Evolutionary conservation across 2,329 filamentous ascomycete species (phyloP).

Genomic region (Colletotrichum ledebouriae): DNA sequence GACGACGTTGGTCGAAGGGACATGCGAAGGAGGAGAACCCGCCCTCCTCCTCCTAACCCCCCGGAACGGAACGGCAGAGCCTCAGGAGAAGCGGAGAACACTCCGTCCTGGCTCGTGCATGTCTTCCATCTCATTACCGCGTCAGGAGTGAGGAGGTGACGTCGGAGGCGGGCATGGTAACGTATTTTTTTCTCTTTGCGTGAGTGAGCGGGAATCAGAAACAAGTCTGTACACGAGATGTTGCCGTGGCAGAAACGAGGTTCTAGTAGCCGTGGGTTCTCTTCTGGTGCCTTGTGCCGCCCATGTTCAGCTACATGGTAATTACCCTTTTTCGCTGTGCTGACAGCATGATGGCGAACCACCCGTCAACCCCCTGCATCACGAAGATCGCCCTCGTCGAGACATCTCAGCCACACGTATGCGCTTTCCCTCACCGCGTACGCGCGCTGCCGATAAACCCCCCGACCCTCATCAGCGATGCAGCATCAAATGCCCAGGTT

Average conservation of each 20-base stretch:
- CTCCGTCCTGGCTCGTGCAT: slow-evolving; percentile 19
- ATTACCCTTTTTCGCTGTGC: neutral
- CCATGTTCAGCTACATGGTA: too few relatives aligned
- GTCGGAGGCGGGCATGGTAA: too few relatives aligned
- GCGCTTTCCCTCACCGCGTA: neutral
- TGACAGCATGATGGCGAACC: slow-evolving; percentile 18
- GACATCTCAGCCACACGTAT: slow-evolving; percentile 16
- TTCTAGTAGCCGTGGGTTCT: slow-evolving; percentile 15
- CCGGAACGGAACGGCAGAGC: slow-evolving; percentile 30
- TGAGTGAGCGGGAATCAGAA: neutral
- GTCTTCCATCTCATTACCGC: neutral
- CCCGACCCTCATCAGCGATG: neutral
- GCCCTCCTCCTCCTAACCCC: neutral
- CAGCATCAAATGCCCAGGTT: neutral
- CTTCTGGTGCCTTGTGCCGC: too few relatives aligned
- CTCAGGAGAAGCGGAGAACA: slow-evolving; percentile 14
- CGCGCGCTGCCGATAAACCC: neutral
- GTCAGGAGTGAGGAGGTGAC: neutral
- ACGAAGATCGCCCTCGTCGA: slow-evolving; percentile 29
- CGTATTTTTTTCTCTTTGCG: too few relatives aligned
- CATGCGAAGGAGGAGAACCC: neutral
- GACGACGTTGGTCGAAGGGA: neutral
- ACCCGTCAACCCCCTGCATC: slow-evolving; percentile 8
- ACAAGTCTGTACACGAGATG: neutral
- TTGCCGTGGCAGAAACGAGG: neutral